Evolutionary conservation across 495 filamentous ascomycete species (phyloP), one percentile per base, ranked within the genome.

Genomic region (Aspergillus sclerotioniger): DNA sequence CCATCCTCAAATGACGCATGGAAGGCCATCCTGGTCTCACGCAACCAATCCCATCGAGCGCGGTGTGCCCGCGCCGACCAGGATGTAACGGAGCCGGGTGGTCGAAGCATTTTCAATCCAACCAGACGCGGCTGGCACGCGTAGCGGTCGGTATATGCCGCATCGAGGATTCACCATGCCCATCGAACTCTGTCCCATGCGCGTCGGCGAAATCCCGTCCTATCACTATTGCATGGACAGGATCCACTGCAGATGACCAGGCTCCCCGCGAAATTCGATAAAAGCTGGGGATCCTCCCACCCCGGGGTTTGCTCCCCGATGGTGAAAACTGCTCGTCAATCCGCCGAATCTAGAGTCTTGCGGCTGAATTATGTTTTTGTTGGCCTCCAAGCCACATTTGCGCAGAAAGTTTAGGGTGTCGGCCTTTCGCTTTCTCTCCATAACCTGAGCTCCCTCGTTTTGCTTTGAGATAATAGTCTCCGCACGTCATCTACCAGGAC

Each of bases 361-460:
- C 37, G 37, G 37, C 37, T 41, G n/a, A 46, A 47, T 7, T 58
- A 53, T 58, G 49, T 25, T 32, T 41, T 41, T 41, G 19, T 8
- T n/a, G 17, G 48, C 49, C 49, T 48, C 8, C 10, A 51, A 37
- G 15, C 48, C 46, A n/a, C 49, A 35, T 2, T 29, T 45, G 8
- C 35, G 28, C 35, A 28, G 33, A 31, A 47, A 39, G 28, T 8
- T 48, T 29, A 51, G 28, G 39, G 28, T 53, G 28, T 52, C 28
- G 8, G 28, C 12, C 15, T 53, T 58, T 17, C 37, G 49, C 10
- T 58, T 46, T 28, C 10, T 53, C 16, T 37, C 49, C 3, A 47
- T 52, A 5, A 28, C 37, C n/a, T 58, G 19, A 53, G 28, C 1
- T 19, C 17, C 15, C 17, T 12, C 2, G 16, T 16, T 13, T 1